Percentiles rank a stretch among this genome's conserved stretches.
These are phyloP conservation scores for Chrysanthemum makinoi DNA, from an alignment of 129 eudicot species.

Conservation along the genomic window DNA sequence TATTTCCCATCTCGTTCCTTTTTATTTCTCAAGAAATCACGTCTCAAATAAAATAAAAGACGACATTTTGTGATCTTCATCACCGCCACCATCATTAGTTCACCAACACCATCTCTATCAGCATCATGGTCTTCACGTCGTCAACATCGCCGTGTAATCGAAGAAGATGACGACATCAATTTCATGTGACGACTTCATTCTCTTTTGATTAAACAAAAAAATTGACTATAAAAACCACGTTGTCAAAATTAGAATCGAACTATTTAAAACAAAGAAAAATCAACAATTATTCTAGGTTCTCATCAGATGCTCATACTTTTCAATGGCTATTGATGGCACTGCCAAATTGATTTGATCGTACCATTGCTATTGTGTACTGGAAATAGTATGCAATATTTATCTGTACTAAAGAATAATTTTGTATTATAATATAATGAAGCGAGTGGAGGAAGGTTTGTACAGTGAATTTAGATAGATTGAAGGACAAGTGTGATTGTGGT, in stretches of 20 bases:
- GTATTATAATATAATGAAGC: too few species aligned
- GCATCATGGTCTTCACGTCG: too few species aligned
- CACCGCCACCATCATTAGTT: too few species aligned
- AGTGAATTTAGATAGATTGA: too few species aligned
- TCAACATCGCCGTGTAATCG: too few species aligned
- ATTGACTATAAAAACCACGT: conserved; percentile 24
- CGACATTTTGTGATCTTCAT: too few species aligned
- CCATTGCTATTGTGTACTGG: conserved; percentile 47
- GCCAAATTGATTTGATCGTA: conserved; percentile 60
- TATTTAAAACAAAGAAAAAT: conserved; percentile 5
- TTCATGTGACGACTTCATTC: conserved; percentile 28
- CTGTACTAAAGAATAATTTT: conserved; percentile 22
- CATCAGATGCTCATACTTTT: conserved; percentile 41
- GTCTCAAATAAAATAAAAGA: too few species aligned
- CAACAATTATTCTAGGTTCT: conserved; percentile 26
- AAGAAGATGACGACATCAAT: neutral
- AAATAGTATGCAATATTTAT: conserved; percentile 61
- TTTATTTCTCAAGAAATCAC: too few species aligned
- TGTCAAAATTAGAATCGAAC: conserved; percentile 25
- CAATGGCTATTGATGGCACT: conserved; percentile 54
- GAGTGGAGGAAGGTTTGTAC: too few species aligned
- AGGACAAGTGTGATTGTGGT: too few species aligned
- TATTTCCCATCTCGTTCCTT: too few species aligned
- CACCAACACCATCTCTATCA: too few species aligned
- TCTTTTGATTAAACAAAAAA: conserved; percentile 4